Evolutionary conservation across 1,284 basidiomycete species (phyloP).

Genomic region (Cystobasidium pallidum): DNA sequence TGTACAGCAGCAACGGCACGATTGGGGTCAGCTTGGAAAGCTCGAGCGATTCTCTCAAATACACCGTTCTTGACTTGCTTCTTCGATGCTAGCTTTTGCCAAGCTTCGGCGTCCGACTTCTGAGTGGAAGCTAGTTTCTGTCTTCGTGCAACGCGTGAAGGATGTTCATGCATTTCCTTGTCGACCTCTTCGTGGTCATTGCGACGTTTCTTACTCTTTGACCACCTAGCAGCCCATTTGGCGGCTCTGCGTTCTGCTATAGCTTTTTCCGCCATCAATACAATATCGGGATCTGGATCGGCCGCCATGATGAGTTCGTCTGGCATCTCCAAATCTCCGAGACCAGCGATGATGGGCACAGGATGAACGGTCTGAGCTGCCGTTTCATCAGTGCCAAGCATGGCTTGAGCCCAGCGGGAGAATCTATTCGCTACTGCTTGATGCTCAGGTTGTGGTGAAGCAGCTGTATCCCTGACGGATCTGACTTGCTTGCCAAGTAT

Average conservation of each 20-base stretch:
- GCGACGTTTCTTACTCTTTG: constrained; percentile 28
- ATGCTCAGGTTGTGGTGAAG: constrained; percentile 8
- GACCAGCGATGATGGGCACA: constrained; percentile 18
- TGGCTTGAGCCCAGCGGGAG: constrained; percentile 19
- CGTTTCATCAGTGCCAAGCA: constrained; percentile 8
- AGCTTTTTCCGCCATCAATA: constrained; percentile 16
- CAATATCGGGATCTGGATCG: constrained; percentile 22
- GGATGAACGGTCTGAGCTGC: background rate
- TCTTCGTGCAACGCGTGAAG: constrained; percentile 31
- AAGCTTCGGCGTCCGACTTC: background rate
- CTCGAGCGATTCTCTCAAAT: constrained; percentile 25
- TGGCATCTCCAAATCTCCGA: constrained; percentile 32
- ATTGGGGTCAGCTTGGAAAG: constrained; percentile 20
- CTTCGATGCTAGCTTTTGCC: constrained; percentile 18
- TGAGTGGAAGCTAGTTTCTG: constrained; percentile 15
- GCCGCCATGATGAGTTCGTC: constrained; percentile 13
- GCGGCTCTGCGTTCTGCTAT: constrained; percentile 31
- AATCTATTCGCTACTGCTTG: constrained; percentile 26
- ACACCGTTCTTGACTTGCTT: constrained; percentile 10
- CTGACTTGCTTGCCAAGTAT: constrained; percentile 1
- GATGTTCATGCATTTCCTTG: constrained; percentile 25
- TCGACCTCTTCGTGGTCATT: constrained; percentile 21
- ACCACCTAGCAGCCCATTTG: constrained; percentile 28
- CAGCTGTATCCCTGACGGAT: background rate
- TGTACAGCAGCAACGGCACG: background rate